Percentiles rank a stretch among this genome's conserved stretches.
Conservation (phyloP, 495 filamentous ascomycete species). For the Aspergillus baeticus region DNA sequence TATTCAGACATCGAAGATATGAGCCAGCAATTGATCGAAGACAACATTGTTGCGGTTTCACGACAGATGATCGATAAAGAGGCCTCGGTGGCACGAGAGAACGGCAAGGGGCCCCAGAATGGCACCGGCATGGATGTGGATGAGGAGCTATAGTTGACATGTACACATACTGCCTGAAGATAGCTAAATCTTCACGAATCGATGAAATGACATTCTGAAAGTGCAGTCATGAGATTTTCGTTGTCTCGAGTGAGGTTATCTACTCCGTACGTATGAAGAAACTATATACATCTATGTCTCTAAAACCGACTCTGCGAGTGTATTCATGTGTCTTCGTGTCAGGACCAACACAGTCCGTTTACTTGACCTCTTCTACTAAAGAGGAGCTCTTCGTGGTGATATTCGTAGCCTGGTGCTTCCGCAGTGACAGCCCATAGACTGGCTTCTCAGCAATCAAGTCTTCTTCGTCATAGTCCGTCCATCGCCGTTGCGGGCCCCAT, state of each 20-base stretch:
- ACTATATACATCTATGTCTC: not conserved
- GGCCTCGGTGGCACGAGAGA: slow-evolving; percentile 63
- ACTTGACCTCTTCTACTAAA: not conserved
- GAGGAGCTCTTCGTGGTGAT: not conserved
- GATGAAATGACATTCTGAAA: slow-evolving; percentile 2
- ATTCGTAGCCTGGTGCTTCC: not conserved
- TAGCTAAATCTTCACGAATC: slow-evolving; percentile 1
- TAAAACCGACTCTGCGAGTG: not conserved
- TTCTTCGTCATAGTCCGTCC: slow-evolving; percentile 45
- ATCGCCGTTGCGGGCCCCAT: slow-evolving; percentile 72
- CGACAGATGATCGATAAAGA: slow-evolving; percentile 99
- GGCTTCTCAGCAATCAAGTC: slow-evolving; percentile 13
- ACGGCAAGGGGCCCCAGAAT: slow-evolving; percentile 52
- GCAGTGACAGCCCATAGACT: slow-evolving; percentile 12
- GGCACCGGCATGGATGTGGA: slow-evolving; percentile 59
- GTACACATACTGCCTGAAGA: not conserved
- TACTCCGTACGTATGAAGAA: no score
- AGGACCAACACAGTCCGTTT: not conserved
- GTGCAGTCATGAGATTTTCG: not conserved
- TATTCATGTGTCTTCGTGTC: no score
- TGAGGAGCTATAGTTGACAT: slow-evolving; percentile 51
- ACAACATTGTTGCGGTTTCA: slow-evolving; percentile 96
- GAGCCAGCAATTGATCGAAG: slow-evolving; percentile 93
- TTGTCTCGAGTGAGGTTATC: no score
- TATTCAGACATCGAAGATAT: slow-evolving; percentile 81